phyloP scores from a whole-genome alignment of 1,139 yeast genomes.

The Blastobotrys niveus region DNA sequence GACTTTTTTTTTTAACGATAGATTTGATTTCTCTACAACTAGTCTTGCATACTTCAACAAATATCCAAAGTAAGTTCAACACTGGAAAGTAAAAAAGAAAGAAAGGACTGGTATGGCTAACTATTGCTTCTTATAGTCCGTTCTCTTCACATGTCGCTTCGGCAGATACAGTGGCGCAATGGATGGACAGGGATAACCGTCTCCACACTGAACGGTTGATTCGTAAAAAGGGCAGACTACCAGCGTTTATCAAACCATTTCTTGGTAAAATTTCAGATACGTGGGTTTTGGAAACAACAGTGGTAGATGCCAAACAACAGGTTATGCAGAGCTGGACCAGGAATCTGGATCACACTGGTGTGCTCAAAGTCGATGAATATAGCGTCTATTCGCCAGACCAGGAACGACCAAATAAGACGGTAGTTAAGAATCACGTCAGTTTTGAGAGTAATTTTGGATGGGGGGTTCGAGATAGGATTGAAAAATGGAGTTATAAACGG shows the following conservation, averaged over 20 bases:
- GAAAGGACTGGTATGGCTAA: neutral
- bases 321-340: slow-evolving; percentile 68
- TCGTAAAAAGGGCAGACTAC: slow-evolving; percentile 74
- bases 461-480: slow-evolving; percentile 70
- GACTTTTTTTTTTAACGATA: no score
- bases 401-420: slow-evolving; percentile 18
- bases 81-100: neutral
- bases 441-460: slow-evolving; percentile 65
- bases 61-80: slow-evolving; percentile 26
- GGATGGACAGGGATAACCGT: slow-evolving; percentile 57
- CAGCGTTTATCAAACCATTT: slow-evolving; percentile 72
- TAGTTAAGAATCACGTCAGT: slow-evolving; percentile 44
- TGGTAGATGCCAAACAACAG: slow-evolving; percentile 58
- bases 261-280: slow-evolving; percentile 67
- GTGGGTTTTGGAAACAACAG: slow-evolving; percentile 78
- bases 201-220: slow-evolving; percentile 70
- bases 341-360: slow-evolving; percentile 78
- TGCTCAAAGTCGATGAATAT: slow-evolving; percentile 75
- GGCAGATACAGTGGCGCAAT: slow-evolving; percentile 64
- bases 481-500: slow-evolving; percentile 70
- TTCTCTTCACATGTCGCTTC: slow-evolving; percentile 84
- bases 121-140: slow-evolving; percentile 41
- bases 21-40: slow-evolving; percentile 26
- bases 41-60: slow-evolving; percentile 28
- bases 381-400: slow-evolving; percentile 45